Conservation (phyloP, 352 stramenopile species). For the Globisporangium lucens region DNA sequence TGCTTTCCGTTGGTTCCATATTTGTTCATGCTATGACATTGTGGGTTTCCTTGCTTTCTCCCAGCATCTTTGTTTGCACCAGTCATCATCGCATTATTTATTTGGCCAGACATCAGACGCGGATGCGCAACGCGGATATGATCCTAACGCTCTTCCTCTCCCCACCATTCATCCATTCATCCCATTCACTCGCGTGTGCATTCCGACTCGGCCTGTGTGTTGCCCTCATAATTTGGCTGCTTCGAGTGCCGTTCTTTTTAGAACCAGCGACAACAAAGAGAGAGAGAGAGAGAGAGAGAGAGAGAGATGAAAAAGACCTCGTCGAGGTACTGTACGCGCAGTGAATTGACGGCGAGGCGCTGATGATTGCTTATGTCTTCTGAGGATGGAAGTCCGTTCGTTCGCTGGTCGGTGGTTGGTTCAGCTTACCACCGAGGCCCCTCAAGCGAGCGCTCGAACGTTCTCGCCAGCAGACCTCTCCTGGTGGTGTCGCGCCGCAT, state of each 20-base stretch:
- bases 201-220: not conserved
- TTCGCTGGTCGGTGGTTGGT: not conserved
- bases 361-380: not conserved
- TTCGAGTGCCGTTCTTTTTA: not conserved
- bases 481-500: not conserved
- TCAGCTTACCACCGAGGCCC: not conserved
- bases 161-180: not conserved
- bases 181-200: not conserved
- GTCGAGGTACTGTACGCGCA: not conserved
- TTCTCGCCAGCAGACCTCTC: not conserved
- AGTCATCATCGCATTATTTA: not conserved
- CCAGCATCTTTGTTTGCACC: not conserved
- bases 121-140: not conserved
- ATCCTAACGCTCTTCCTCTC: not conserved
- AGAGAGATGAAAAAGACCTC: not conserved
- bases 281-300: not conserved
- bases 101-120: not conserved
- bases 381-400: not conserved
- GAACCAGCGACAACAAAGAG: not conserved
- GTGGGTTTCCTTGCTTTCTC: not conserved
- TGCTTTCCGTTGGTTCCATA: not conserved
- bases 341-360: not conserved
- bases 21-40: not conserved
- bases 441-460: not conserved
- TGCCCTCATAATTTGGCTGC: not conserved